Evolutionary conservation across 257 asterid species (phyloP), one percentile per base, ranked within the genome.

Genomic region (Capsicum baccatum): DNA sequence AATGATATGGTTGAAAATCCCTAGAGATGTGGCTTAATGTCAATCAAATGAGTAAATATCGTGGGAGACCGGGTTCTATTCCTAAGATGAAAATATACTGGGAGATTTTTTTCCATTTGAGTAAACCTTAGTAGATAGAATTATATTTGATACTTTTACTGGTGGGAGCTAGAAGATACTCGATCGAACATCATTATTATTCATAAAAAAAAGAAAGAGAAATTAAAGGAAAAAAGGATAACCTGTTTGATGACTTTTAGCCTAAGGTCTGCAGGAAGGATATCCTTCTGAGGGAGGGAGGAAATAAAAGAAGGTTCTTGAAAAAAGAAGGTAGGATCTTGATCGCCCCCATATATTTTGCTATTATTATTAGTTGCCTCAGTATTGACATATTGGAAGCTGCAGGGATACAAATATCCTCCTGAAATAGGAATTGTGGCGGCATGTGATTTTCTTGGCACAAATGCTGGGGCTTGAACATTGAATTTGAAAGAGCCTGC

Each of bases 211-310:
- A 12, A 50, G 17, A 74, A 16, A 50, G 44, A 39, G 44, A 39
- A 39, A 39, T 39, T 39, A 19, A 12, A 48, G n/a, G 5, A 13
- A 74, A 74, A 50, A 7, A 6, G 8, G 44, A 71, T 76, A 19
- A 94, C 99, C 97, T 96, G 99, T 89, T 96, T 94, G 90, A 93
- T 90, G 84, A 96, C 94, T 88, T 94, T 96, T 9, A 79, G 89
- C 76, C 87, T 92, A 60, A 94, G 88, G 68, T 93, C 98, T 52
- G 94, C 94, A 2, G 98, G 85, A 21, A 94, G 85, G 57, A 86
- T 85, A 48, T 90, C 92, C 86, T 90, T 97, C 33, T 86, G 89
- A 9, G 81, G 87, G 3, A 83, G 48, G 9, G 85, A 39, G 0
- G 83, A 85, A 33, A 63, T 78, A 48, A 81, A 84, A 9, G 10